phyloP scores from a whole-genome alignment of 1,284 basidiomycete genomes.

The Wallemia hederae region DNA sequence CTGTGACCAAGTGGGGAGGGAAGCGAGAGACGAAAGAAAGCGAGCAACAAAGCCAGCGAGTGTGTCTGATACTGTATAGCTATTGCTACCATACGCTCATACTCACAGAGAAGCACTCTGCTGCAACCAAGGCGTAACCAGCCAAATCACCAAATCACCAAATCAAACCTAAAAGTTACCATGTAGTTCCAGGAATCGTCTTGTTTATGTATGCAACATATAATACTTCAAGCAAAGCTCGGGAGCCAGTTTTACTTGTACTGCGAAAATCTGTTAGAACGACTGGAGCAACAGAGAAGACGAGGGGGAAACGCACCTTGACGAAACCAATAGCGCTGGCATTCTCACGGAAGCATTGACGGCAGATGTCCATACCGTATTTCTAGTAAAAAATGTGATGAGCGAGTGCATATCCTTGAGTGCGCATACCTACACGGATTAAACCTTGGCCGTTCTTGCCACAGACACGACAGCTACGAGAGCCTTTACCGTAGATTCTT shows the following conservation, averaged over 20 bases:
- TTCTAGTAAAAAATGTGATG: slow-evolving; percentile 20
- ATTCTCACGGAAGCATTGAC: slow-evolving; percentile 95
- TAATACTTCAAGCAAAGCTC: not conserved
- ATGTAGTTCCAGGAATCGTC: not conserved
- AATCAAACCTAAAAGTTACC: too few species aligned
- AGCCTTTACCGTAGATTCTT: slow-evolving; percentile 79
- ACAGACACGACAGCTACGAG: slow-evolving; percentile 51
- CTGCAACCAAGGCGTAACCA: too few species aligned
- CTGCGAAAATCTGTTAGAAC: slow-evolving; percentile 2
- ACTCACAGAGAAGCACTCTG: too few species aligned
- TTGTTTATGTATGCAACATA: not conserved
- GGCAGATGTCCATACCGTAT: slow-evolving; percentile 82
- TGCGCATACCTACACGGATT: not conserved
- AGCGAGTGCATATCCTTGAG: not conserved
- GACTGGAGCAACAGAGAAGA: not conserved
- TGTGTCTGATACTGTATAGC: too few species aligned
- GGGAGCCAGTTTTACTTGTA: slow-evolving; percentile 6
- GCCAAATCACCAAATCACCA: too few species aligned
- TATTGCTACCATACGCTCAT: too few species aligned
- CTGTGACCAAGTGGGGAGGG: too few species aligned
- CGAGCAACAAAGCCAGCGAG: too few species aligned
- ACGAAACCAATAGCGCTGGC: slow-evolving; percentile 69
- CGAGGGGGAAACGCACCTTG: slow-evolving; percentile 32
- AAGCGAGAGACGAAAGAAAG: too few species aligned
- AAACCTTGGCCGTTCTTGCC: not conserved